Evolutionary conservation across 495 filamentous ascomycete species (phyloP).

Genomic region (Penicillium cinerascens): DNA sequence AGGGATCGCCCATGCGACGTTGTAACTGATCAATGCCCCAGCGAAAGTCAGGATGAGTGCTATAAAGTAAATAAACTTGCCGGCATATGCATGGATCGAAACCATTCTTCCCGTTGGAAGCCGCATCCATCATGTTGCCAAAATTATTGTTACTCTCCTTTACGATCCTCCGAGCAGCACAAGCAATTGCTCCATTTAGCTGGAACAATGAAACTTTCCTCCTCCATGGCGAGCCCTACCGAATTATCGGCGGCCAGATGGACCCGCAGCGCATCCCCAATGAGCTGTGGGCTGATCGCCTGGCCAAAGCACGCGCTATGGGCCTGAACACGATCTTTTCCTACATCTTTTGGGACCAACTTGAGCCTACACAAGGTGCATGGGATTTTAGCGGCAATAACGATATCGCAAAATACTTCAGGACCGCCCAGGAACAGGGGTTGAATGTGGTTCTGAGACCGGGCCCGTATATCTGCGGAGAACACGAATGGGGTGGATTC

Average conservation of each 20-base stretch:
- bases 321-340: conserved; percentile 48
- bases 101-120: no score
- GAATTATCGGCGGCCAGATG: conserved; percentile 50
- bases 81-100: no score
- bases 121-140: background rate
- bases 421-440: conserved; percentile 38
- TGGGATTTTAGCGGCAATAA: conserved; percentile 33
- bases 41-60: no score
- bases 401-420: conserved; percentile 40
- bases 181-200: conserved; percentile 9
- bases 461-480: conserved; percentile 47
- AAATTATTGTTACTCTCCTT: conserved; percentile 1
- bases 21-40: background rate
- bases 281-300: conserved; percentile 39
- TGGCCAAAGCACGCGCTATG: conserved; percentile 40
- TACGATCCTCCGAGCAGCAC: conserved; percentile 1
- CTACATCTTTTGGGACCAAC: conserved; percentile 47
- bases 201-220: conserved; percentile 33
- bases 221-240: conserved; percentile 37
- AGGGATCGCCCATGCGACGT: background rate
- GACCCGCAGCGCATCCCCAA: conserved; percentile 46
- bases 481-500: conserved; percentile 49
- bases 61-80: no score
- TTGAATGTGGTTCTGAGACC: conserved; percentile 41
- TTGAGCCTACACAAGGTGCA: conserved; percentile 33